Base-by-base conservation (phyloP, 83 land plant species). In the Larix sibirica region DNA sequence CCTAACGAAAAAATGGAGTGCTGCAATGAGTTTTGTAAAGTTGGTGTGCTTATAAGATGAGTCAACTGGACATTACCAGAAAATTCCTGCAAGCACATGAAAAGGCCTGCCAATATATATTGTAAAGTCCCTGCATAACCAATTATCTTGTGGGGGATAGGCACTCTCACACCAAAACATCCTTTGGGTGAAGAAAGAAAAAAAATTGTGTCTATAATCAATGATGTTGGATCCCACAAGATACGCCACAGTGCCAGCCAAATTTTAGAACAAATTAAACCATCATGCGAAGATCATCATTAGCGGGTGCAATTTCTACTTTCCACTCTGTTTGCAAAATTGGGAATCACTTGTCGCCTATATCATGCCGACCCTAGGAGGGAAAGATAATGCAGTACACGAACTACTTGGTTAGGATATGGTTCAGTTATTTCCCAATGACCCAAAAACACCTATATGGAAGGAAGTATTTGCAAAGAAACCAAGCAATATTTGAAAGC, bases 261-360 rank as follows among this genome's bases (percentile, higher is more conserved):
- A 7, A 70, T 6, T 70, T 38, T 20, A 28, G 17, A 70, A 70
- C 44, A 28, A 68, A 18, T 70, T 8, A 70, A 36, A 73, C 21
- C 76, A 73, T 38, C 42, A 6, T 42, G 54, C 77, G 42, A 73
- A 73, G 50, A 73, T 14, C 44, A 23, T 9, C 42, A 73, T 73
- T 20, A 73, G 4, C 6, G 7, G 3, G 21, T 71, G 76, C 50
- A 10, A 73, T 44, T 42, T 42, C 26, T 42, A 42, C 42, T 40
- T 50, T 73, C 56, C 77, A n/a, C 54, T 73, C 74, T 69, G 74
- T 44, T 14, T 17, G 44, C 75, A 40, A 71, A 71, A 71, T 40
- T 38, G 77, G 10, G 77, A 8, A 17, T 20, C 20, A n/a, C 3
- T 24, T n/a, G 56, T 21, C 9, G 21, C 44, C 47, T 3, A 13